These are phyloP conservation scores for Sindora glabra DNA, from an alignment of 306 rosid genomes.

Conservation along the genomic window DNA sequence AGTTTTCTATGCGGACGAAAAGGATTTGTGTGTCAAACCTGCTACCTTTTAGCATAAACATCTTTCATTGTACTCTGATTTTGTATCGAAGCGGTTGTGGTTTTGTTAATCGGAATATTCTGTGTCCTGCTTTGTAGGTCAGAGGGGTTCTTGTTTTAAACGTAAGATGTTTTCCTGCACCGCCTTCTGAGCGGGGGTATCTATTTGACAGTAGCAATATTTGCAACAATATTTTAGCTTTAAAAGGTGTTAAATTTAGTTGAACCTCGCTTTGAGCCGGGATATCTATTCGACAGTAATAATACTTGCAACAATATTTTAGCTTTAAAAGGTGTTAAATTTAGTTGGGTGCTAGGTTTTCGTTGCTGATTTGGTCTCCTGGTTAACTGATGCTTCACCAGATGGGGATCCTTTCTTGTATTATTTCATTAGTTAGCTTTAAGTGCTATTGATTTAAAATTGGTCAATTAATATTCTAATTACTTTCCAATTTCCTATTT, in stretches of 20 bases:
- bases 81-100: background rate
- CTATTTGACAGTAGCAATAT: no score
- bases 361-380: background rate
- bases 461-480: background rate
- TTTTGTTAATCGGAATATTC: background rate
- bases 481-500: background rate
- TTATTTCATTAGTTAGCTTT: background rate
- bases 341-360: background rate
- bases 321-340: background rate
- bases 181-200: background rate
- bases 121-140: background rate
- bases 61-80: background rate
- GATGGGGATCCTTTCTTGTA: background rate
- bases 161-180: background rate
- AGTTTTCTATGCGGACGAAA: no score
- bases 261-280: background rate
- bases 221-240: background rate
- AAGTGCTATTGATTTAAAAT: background rate
- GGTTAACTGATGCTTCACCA: background rate
- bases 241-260: background rate
- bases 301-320: background rate
- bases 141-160: background rate
- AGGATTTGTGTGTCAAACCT: no score
- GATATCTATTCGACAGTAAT: background rate
- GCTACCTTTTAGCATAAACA: no score